phyloP scores from a whole-genome alignment of 768 basidiomycete species.

The Suillus plorans region DNA sequence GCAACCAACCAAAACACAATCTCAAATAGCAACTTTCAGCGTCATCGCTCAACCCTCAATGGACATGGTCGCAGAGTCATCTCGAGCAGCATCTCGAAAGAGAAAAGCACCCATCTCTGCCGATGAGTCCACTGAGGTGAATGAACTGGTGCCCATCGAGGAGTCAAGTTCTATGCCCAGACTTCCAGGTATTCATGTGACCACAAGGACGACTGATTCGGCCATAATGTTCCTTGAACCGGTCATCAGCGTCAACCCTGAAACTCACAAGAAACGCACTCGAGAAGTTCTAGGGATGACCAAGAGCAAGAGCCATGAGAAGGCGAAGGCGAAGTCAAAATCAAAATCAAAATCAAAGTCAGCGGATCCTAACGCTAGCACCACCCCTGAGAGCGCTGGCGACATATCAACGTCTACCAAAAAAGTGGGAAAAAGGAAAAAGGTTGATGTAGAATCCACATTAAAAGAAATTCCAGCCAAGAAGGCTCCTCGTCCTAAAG shows the following conservation, averaged over 20 bases:
- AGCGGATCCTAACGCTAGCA: neutral
- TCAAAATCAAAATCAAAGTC: neutral
- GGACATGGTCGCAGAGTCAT: neutral
- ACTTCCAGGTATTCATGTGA: neutral
- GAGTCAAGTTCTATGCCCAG: constrained; percentile 1
- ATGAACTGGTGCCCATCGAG: neutral
- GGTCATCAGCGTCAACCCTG: constrained; percentile 21
- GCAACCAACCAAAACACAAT: neutral
- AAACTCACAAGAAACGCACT: constrained; percentile 11
- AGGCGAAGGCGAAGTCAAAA: neutral
- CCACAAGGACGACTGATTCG: constrained; percentile 8
- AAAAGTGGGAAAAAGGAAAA: neutral
- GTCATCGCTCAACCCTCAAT: constrained; percentile 5
- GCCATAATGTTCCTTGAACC: constrained; percentile 30
- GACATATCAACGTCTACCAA: neutral
- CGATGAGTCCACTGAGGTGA: neutral
- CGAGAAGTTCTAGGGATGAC: constrained; percentile 8
- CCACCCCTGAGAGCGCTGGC: neutral
- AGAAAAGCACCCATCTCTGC: constrained; percentile 1
- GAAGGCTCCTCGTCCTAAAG: neutral
- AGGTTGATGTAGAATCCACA: neutral
- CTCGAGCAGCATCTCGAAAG: constrained; percentile 4
- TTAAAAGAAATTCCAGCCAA: neutral
- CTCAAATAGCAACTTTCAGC: constrained; percentile 4
- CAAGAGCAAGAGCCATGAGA: neutral